Base-by-base conservation (phyloP, 2,329 filamentous ascomycete species). In the Fusarium drepaniforme region DNA sequence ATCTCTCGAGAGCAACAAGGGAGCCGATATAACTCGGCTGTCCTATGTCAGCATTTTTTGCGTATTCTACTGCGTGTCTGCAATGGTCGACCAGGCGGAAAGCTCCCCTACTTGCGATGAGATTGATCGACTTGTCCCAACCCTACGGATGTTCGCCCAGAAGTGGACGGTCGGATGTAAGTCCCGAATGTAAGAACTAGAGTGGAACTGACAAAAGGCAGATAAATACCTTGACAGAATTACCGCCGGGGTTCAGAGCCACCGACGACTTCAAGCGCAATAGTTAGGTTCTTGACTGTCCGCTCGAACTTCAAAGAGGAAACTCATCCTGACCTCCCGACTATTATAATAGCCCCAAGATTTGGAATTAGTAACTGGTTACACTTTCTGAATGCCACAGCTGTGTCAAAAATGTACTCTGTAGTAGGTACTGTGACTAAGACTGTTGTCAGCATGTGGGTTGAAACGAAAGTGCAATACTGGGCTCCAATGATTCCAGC, bases 91-190 rank as follows among this genome's bases (percentile, higher is more conserved):
- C 8, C 21, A 67, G 1, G 1, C 7, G 0, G 6, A 9, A 33
- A 11, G 18, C 15, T 5, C 11, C 21, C 13, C 30, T 15, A 12
- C 21, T 1, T 9, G 5, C 8, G 12, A 46, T 4, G n/a, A 64
- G 15, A 37, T 13, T 42, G 12, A 21, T 4, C 16, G 30, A 7
- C 25, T 62, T 25, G 21, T 21, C 2, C 21, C 60, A 7, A 18
- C 13, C 2, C n/a, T 65, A 12, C 15, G 28, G 5, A 57, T 16
- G 12, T 30, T 60, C 16, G 23, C 44, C 1, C 13, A 18, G 3
- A 65, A 44, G 37, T 66, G 60, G 60, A 46, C 33, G 4, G 57
- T 57, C 8, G 44, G 30, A 9, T 4, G 68, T 71, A 23, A 21
- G 49, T 64, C 11, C 23, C 6, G 3, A 16, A 4, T 35, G 2